Conservation (phyloP, 1,284 basidiomycete genomes). For the Rhodotorula sp. region DNA sequence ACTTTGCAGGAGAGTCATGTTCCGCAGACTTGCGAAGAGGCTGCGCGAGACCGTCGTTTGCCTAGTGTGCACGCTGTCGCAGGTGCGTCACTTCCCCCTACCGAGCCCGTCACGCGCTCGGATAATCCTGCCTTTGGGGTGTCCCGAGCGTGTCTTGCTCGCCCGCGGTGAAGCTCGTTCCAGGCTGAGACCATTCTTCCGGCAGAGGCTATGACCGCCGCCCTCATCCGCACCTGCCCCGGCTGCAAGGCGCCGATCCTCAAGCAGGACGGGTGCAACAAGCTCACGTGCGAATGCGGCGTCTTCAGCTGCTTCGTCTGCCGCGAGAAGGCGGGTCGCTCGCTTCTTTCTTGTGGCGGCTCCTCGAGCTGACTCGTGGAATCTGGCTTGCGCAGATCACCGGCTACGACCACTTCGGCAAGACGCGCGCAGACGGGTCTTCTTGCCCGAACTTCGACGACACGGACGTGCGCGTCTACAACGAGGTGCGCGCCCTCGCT, state of each 20-base stretch:
- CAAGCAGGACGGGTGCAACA: conserved; percentile 38
- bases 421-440: not conserved
- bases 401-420: conserved; percentile 16
- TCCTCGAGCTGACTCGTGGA: not conserved
- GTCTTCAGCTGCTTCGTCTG: conserved; percentile 31
- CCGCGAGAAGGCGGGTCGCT: not conserved
- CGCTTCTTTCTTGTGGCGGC: not conserved
- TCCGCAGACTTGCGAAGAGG: conserved; percentile 43
- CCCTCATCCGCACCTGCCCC: conserved; percentile 36
- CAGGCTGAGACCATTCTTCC: too few relatives aligned
- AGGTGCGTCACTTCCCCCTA: conserved; percentile 30
- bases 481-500: conserved; percentile 5
- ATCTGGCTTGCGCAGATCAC: conserved; percentile 1
- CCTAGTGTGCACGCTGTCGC: conserved; percentile 39
- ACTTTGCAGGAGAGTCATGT: conserved; percentile 35
- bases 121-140: too few relatives aligned
- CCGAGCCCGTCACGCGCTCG: too few relatives aligned
- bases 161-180: too few relatives aligned
- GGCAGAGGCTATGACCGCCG: conserved; percentile 33
- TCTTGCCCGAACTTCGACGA: conserved; percentile 19
- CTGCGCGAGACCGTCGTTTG: conserved; percentile 29
- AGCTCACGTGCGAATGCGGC: conserved; percentile 28
- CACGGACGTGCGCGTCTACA: conserved; percentile 5
- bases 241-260: conserved; percentile 23
- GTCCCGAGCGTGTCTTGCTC: too few relatives aligned